A percentile compares a stretch with the other conserved stretches of the same genome.
Conservation (phyloP, 202 grass and related monocot genomes). For the Setaria viridis region DNA sequence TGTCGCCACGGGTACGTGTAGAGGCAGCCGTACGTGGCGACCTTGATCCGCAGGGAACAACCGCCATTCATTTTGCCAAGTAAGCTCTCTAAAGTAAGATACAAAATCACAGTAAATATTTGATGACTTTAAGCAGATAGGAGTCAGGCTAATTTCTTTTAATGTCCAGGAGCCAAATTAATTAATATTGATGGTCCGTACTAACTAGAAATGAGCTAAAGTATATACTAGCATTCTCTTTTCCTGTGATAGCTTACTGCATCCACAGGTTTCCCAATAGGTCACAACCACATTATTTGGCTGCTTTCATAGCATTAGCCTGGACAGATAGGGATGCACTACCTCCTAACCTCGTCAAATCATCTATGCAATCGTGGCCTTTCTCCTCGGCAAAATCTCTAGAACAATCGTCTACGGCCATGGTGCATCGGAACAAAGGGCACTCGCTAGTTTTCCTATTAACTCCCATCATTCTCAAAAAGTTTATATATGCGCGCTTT, state of each 20-base stretch:
- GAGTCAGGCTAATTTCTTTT: neutral
- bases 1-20: too few relatives aligned
- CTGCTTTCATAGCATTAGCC: slow-evolving; percentile 36
- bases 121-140: neutral
- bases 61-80: too few relatives aligned
- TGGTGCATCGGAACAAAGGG: neutral
- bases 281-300: slow-evolving; percentile 41
- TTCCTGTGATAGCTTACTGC: slow-evolving; percentile 19
- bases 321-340: slow-evolving; percentile 55
- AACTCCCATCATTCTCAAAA: slow-evolving; percentile 26
- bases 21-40: too few relatives aligned
- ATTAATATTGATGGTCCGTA: neutral
- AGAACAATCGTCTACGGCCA: neutral
- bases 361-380: slow-evolving; percentile 5
- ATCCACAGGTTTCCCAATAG: slow-evolving; percentile 35
- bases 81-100: neutral
- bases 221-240: slow-evolving; percentile 20
- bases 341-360: slow-evolving; percentile 55
- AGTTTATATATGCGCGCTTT: slow-evolving; percentile 24
- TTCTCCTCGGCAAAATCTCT: slow-evolving; percentile 38
- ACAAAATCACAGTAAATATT: neutral
- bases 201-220: slow-evolving; percentile 9
- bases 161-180: neutral
- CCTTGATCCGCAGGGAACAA: too few relatives aligned
- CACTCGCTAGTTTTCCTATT: neutral